These are phyloP conservation scores for Magnusiomyces paraingens DNA, from an alignment of 1,139 yeast species.

Conservation along the genomic window DNA sequence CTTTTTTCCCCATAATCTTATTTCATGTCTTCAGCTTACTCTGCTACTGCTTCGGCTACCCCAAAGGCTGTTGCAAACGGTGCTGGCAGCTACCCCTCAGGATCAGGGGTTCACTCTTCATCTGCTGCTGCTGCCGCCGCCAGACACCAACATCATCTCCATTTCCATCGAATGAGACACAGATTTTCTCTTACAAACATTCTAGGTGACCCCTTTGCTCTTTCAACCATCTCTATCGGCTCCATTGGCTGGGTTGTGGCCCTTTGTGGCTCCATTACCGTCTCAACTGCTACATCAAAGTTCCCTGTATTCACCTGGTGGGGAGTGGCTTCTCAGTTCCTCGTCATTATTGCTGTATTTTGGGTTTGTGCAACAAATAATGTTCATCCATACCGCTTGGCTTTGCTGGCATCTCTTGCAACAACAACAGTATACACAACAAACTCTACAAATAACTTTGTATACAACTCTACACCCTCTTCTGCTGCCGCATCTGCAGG, in stretches of 20 bases:
- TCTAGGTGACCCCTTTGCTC: slow-evolving; percentile 15
- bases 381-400: slow-evolving; percentile 64
- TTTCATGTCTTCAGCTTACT: too few relatives aligned
- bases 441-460: slow-evolving; percentile 72
- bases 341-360: slow-evolving; percentile 50
- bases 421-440: slow-evolving; percentile 76
- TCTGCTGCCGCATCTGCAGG: slow-evolving; percentile 92
- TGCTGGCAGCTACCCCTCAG: too few relatives aligned
- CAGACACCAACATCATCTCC: background rate
- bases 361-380: slow-evolving; percentile 60
- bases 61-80: too few relatives aligned
- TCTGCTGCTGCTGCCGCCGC: too few relatives aligned
- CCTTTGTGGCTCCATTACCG: slow-evolving; percentile 75
- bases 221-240: slow-evolving; percentile 14
- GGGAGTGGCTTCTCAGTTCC: slow-evolving; percentile 82
- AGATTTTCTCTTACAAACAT: slow-evolving; percentile 13
- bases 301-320: slow-evolving; percentile 94
- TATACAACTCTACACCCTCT: slow-evolving; percentile 58
- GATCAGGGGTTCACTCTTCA: too few relatives aligned
- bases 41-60: too few relatives aligned
- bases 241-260: slow-evolving; percentile 70
- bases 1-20: too few relatives aligned
- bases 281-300: slow-evolving; percentile 32
- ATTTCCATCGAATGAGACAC: slow-evolving; percentile 10
- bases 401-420: slow-evolving; percentile 49